Base-by-base conservation (phyloP, 495 filamentous ascomycete species). In the Lasiosphaeris hirsuta region DNA sequence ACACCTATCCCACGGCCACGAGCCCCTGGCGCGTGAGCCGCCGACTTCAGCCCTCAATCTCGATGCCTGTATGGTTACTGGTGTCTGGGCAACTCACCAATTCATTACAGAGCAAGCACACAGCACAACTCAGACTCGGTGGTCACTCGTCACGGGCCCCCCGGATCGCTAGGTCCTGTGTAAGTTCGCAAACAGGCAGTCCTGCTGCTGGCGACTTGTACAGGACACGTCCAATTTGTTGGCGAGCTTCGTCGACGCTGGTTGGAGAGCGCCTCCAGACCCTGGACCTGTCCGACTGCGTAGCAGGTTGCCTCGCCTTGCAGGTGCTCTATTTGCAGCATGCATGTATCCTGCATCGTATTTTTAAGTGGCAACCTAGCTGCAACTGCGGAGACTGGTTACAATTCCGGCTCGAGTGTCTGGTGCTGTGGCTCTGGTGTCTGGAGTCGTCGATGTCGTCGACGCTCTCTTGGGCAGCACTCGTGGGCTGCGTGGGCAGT, bases 311-410 rank as follows among this genome's bases (percentile, higher is more conserved):
- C 49, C 49, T 39, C 49, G 35, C 54, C 62, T 60, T 60, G 62
- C 62, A 64, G 48, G 62, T 57, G 54, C 57, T 64, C 62, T 64
- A 64, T 64, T 64, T 64, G 62, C 57, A 60, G 62, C 23, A 57
- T 64, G 62, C 62, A 64, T 60, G 53, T 37, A 51, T 37, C 55
- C 23, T 62, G 60, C 60, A 58, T 62, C 60, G 54, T 55, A 62
- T 30, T 58, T 62, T 54, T 40, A 44, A 49, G 50, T 58, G 49
- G 54, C 60, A 51, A 56, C 34, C 59, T 33, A 57, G 48, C 41
- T 53, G 47, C 48, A 42, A 49, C 17, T 57, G 42, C 42, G 42
- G 54, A 49, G 42, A 40, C 15, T 17, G 51, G 47, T 14, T n/a
- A 37, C 34, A 30, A 23, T 5, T 37, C 10, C 4, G n/a, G 23